Conservation (phyloP, 148 eudicot genomes). For the Euryodendron excelsum region DNA sequence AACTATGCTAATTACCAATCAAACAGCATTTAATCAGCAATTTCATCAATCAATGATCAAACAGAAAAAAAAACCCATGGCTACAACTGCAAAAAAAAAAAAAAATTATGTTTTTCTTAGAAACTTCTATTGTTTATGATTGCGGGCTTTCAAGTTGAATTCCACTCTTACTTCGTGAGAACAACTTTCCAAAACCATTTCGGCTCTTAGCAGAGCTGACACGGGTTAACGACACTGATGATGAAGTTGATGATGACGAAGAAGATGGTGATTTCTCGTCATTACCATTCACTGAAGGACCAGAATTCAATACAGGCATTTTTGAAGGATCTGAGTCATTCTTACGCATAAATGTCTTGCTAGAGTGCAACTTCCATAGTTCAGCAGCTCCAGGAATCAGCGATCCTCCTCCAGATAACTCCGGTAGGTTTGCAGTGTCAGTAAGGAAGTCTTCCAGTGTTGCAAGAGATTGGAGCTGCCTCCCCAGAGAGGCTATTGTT, state of each 20-base stretch:
- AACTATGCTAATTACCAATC: constrained; percentile 13
- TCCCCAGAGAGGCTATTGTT: constrained; percentile 68
- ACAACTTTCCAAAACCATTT: constrained; percentile 63
- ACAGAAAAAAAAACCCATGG: neutral
- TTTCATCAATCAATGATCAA: neutral
- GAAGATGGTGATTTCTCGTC: constrained; percentile 30
- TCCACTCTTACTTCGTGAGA: constrained; percentile 49
- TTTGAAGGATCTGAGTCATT: constrained; percentile 25
- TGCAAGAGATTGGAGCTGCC: constrained; percentile 63
- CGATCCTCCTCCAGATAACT: constrained; percentile 37
- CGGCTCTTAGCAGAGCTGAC: constrained; percentile 38
- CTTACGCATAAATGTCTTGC: constrained; percentile 32
- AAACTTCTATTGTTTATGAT: constrained; percentile 11
- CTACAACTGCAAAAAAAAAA: no score
- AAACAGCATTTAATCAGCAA: constrained; percentile 28
- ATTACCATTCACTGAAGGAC: constrained; percentile 32
- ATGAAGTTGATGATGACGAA: constrained; percentile 25
- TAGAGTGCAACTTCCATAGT: constrained; percentile 48
- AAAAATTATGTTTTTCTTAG: neutral
- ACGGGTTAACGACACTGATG: constrained; percentile 27
- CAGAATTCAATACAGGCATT: constrained; percentile 24
- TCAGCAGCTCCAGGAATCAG: constrained; percentile 31
- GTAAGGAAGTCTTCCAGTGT: constrained; percentile 67
- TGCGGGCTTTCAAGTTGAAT: constrained; percentile 30
- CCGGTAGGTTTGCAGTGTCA: constrained; percentile 61